Base-by-base conservation (phyloP, 192 early-diverging fungal species). In the Allomyces arbusculus region DNA sequence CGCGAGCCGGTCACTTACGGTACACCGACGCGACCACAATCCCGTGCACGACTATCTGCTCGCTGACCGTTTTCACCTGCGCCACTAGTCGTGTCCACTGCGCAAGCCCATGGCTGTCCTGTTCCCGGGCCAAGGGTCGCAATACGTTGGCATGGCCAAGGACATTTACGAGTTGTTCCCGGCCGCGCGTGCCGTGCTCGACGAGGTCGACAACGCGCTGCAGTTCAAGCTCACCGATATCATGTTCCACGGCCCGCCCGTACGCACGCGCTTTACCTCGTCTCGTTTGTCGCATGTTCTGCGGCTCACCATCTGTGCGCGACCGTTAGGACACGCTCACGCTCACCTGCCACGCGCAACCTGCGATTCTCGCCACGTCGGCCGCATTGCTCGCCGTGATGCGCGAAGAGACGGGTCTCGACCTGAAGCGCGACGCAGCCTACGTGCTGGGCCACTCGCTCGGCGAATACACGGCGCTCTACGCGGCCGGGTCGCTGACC, bases 371-470 rank as follows among this genome's bases (percentile, higher is more conserved):
- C 28, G 85, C 86, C 5, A 90, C 90, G 22, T 94, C 92, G 0
- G 82, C 94, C 64, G 95, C 95, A 0, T 80, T 89, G 62, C 71
- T 91, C 23, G 79, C 86, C 20, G 90, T 91, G 14, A 74, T 98
- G 23, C 58, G 80, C 76, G 76, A 75, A 0, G 92, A 91, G 25
- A 83, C 79, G 63, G 90, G 87, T n/a, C 88, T 91, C 70, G 82
- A 87, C 67, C 75, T 88, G 22, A 71, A 75, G 8, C 82, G 84
- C 3, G 73, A 80, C 22, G 91, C 86, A 70, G 84, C 85, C 6
- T 87, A 85, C 77, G 86, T 87, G 0, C 76, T 95, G 62, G 95
- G 95, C 8, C 95, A 98, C 68, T 92, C 90, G 24, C 77, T 98
- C 7, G 95, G 95, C 23, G 95, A 98, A 74, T 98, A 95, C 67